These are phyloP conservation scores for Hirschfeldia incana DNA, from an alignment of 345 rosid genomes.

Conservation along the genomic window DNA sequence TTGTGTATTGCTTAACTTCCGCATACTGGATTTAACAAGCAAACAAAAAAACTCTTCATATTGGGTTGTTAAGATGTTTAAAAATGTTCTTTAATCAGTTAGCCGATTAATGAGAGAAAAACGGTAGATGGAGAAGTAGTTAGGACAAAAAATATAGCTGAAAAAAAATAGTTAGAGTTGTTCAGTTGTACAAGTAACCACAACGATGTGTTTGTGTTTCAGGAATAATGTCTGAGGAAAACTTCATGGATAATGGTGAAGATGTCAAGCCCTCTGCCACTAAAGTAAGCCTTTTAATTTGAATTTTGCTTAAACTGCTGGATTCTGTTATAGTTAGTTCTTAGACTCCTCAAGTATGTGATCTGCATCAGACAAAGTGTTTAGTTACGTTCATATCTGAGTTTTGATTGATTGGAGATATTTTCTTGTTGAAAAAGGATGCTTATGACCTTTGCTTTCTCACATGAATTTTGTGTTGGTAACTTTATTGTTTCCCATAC, in stretches of 20 bases:
- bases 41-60: neutral
- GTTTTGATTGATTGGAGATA: neutral
- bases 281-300: slow-evolving; percentile 41
- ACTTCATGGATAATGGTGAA: slow-evolving; percentile 37
- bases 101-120: neutral
- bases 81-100: neutral
- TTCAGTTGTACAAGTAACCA: slow-evolving; percentile 5
- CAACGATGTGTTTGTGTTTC: slow-evolving; percentile 13
- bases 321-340: neutral
- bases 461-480: neutral
- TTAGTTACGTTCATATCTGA: neutral
- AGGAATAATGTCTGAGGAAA: slow-evolving; percentile 46
- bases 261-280: slow-evolving; percentile 35
- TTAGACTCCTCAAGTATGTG: neutral
- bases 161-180: slow-evolving; percentile 4
- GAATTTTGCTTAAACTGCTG: neutral
- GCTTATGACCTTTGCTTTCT: neutral
- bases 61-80: neutral
- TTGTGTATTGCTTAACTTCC: neutral
- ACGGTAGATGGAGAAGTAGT: neutral
- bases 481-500: neutral
- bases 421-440: neutral
- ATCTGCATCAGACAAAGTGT: neutral
- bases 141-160: too few species aligned
- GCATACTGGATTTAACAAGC: neutral